Conservation (phyloP, 305 asterid species). For the Solanum hybrid region DNA sequence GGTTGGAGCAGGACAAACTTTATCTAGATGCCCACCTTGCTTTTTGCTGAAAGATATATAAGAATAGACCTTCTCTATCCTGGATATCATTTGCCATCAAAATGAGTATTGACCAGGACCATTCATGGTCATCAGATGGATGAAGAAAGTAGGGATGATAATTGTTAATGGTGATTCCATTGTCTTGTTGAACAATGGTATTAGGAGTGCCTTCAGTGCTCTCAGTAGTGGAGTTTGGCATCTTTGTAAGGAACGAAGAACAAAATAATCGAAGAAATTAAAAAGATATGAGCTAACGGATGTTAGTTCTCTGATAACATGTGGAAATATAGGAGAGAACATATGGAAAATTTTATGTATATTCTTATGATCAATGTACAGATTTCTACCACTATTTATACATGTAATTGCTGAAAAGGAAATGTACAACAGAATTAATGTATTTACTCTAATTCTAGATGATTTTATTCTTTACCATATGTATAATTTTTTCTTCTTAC, state of each 20-base stretch:
- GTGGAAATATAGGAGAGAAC: not conserved
- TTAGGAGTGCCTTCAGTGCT: not conserved
- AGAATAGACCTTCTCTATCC: not conserved
- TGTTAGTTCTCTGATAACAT: not conserved
- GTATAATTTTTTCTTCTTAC: no score
- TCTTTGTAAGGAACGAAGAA: not conserved
- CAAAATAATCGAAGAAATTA: not conserved
- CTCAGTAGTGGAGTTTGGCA: not conserved
- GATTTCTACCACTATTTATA: not conserved
- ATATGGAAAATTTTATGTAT: not conserved
- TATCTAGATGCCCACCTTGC: not conserved
- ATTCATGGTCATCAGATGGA: not conserved
- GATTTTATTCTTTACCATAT: not conserved
- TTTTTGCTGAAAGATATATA: not conserved
- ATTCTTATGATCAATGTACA: not conserved
- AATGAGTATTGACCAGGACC: not conserved
- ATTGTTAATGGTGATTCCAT: not conserved
- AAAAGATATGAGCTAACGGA: not conserved
- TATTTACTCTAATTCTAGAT: not conserved
- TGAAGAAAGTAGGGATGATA: not conserved
- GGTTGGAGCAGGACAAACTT: not conserved
- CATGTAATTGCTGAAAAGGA: not conserved
- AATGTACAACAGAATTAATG: not conserved
- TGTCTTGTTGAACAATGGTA: not conserved
- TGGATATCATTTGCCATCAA: no score